Evolutionary conservation across 305 asterid species (phyloP), one percentile per base, ranked within the genome.

Genomic region (Plantago coronopus): DNA sequence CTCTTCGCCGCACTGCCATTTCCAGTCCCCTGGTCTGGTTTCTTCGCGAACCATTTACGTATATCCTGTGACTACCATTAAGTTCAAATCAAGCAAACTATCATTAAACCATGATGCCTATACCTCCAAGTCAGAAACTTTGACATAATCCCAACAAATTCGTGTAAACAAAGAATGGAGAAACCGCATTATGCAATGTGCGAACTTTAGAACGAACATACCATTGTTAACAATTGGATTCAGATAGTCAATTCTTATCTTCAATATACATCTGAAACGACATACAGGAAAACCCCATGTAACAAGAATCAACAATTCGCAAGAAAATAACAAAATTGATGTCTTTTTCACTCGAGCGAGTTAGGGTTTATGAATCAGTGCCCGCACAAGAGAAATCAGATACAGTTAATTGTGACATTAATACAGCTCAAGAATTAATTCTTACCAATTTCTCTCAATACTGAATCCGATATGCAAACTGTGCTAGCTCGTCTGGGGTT

Each of bases 1-100:
- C 70, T 72, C 72, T 79, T 85, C 10, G 82, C 57, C 34, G 80
- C 23, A 73, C 57, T 73, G 59, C 78, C 83, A 72, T 79, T 82
- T 59, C 87, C 94, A 56, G 72, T 11, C 25, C 81, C 79, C 67
- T 84, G 82, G 4, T 77, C 87, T 40, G 81, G 95, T 68, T 73
- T 79, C 82, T 85, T 93, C 77, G 79, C 75, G 75, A 91, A 93
- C 98, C 98, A 93, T 54, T 86, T 93, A 67, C 98, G 84, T 59
- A 89, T 93, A 78, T 93, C 98, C 58, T 76, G 85, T 43, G 98
- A 79, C 95, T 91, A 89, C 61, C 5, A 45, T 59, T 40, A 59
- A 42, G 60, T 51, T 25, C 48, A 54, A 70, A 64, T 2, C 12
- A 18, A 57, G 43, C 40, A 67, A 29, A 72, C 19, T 4, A 12